Evolutionary conservation across 2,329 filamentous ascomycete species (phyloP), one percentile per base, ranked within the genome.

Genomic region (Colletotrichum navitas): DNA sequence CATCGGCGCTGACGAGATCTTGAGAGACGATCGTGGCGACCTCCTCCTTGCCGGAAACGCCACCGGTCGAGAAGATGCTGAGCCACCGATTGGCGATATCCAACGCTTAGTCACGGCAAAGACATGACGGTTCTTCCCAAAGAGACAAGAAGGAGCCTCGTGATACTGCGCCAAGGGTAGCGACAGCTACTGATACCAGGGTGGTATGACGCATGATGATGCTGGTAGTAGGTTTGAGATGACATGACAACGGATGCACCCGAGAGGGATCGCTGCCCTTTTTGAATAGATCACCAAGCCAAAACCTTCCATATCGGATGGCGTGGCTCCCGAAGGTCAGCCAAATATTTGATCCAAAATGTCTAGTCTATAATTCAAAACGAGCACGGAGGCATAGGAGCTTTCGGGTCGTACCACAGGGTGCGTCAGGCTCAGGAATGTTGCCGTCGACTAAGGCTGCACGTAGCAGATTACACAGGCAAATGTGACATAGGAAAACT

Each of bases 51-150:
- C 47, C 45, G 11, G 66, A 65, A 2, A 62, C 26, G 10, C 66
- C 24, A 1, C 34, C 34, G n/a, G 61, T 55, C 5, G 56, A 61
- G 56, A 70, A 72, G 21, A 72, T 45, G 56, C 34, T 12, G 1
- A 72, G 70, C 70, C 70, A 72, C 14, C 66, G 66, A 2, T 43
- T 39, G 2, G 70, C 56, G 34, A 72, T 72, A 5, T 24, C 14
- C 47, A 49, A 47, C 6, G 70, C 70, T n/a, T 72, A 66, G 5
- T 72, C 49, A 7, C 63, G 56, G 56, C 70, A 56, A 21, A 72
- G 70, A 7, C 66, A 72, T 7, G 49, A n/a, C 26, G 51, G 21
- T 4, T 34, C 26, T 29, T 10, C 32, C 34, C 60, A 8, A 5
- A 11, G 2, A 8, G 49, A 54, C 24, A 8, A 24, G 4, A 1